Evolutionary conservation across 805 yeast genomes (phyloP), one percentile per base, ranked within the genome.

Genomic region (Yarrowia divulgata): DNA sequence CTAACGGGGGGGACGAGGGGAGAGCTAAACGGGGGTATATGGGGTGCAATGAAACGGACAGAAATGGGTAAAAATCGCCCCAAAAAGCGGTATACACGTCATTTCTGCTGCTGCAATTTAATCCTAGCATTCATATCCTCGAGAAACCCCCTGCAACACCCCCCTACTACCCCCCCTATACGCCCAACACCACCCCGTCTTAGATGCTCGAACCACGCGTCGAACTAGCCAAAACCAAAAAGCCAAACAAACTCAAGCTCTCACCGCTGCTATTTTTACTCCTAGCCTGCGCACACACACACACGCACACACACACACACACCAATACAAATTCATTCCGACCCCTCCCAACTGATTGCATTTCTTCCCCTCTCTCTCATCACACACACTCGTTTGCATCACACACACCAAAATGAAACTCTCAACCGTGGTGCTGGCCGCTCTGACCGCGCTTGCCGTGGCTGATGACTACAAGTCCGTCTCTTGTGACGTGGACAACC

Each of bases 401-500:
- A 40, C 34, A 4, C 62, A 8, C 18, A 14, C 10, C 13, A 34
- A 43, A 60, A 60, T 60, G 66, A 60, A 45, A 60, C 23, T 60
- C 32, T 60, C 66, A 16, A 42, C 52, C 42, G 49, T 57, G 64
- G 66, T 60, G 42, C 32, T 60, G 52, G 69, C 73, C 42, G 35
- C 71, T 18, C 19, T 62, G 16, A 32, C 64, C 73, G 75, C 57
- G 62, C 64, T 49, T 71, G 79, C 70, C 72, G 76, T 68, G 70
- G 70, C 57, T 71, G 75, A 70, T 64, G 46, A 42, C 1, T 72
- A 72, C 66, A 69, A 73, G 72, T 66, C 74, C 55, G 67, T 74
- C n/a, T 52, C 75, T 8, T 92, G 97, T 80, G 84, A 84, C 71
- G 78, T 84, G 10, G 81, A 86, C 12, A 70, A 74, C 16, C 74